phyloP scores from a whole-genome alignment of 2,329 filamentous ascomycete species.

The Paecilomyces dactylethromorphus region DNA sequence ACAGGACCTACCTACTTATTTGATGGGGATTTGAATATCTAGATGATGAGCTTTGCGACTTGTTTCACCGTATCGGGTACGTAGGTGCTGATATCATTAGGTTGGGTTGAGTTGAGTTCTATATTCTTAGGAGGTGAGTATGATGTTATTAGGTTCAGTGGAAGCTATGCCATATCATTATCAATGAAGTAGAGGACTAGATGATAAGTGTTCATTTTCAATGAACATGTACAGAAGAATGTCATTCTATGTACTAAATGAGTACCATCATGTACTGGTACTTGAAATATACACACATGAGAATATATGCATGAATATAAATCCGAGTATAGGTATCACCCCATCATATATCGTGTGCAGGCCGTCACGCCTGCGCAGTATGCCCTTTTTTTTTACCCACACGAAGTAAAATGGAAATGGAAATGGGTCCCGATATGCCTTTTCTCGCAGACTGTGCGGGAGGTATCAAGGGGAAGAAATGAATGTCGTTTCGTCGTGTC shows the following conservation, averaged over 20 bases:
- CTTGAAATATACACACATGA: neutral
- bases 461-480: neutral
- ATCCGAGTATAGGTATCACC: neutral
- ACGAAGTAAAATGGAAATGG: neutral
- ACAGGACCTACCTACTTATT: no score
- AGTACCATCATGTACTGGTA: neutral
- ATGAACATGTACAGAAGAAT: neutral
- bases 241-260: neutral
- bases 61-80: no score
- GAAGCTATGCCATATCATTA: no score
- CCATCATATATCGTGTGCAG: neutral
- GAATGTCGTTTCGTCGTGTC: neutral
- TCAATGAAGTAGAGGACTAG: no score
- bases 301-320: neutral
- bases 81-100: no score
- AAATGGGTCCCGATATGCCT: neutral
- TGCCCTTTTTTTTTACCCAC: neutral
- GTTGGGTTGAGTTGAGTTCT: no score
- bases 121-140: no score
- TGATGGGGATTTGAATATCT: neutral
- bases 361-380: neutral
- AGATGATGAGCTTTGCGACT: no score
- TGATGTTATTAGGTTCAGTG: no score
- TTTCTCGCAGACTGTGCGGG: neutral
- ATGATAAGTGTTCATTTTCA: neutral